Evolutionary conservation across 805 yeast species (phyloP).

Genomic region (Yarrowia osloensis): DNA sequence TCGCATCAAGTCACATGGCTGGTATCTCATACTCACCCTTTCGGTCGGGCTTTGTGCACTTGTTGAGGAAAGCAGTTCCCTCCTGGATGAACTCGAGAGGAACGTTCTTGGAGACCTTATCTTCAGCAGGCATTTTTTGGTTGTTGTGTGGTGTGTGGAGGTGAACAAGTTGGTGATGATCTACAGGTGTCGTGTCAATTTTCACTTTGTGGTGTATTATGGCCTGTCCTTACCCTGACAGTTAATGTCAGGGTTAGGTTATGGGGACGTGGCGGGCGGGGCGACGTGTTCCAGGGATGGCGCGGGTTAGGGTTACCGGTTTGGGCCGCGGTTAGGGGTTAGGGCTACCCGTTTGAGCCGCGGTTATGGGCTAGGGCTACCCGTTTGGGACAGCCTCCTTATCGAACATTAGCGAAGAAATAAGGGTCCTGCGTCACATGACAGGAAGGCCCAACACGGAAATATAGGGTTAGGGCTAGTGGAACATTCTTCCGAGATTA

Average conservation of each 20-base stretch:
- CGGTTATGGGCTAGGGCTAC: not conserved
- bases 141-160: constrained; percentile 48
- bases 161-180: not conserved
- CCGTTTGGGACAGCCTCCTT: too few relatives aligned
- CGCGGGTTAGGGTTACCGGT: not conserved
- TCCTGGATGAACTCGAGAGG: constrained; percentile 91
- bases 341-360: not conserved
- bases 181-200: constrained; percentile 22
- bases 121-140: constrained; percentile 53
- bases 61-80: constrained; percentile 82
- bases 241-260: not conserved
- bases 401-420: too few relatives aligned
- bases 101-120: constrained; percentile 47
- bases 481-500: too few relatives aligned
- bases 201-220: constrained; percentile 12
- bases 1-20: too few relatives aligned
- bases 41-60: constrained; percentile 89
- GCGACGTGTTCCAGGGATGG: too few relatives aligned
- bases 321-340: not conserved
- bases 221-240: constrained; percentile 10
- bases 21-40: constrained; percentile 69
- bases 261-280: too few relatives aligned
- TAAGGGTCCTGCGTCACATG: too few relatives aligned
- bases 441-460: too few relatives aligned
- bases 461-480: too few relatives aligned